These are phyloP conservation scores for Verbena officinalis DNA, from an alignment of 257 asterid species.

Conservation along the genomic window DNA sequence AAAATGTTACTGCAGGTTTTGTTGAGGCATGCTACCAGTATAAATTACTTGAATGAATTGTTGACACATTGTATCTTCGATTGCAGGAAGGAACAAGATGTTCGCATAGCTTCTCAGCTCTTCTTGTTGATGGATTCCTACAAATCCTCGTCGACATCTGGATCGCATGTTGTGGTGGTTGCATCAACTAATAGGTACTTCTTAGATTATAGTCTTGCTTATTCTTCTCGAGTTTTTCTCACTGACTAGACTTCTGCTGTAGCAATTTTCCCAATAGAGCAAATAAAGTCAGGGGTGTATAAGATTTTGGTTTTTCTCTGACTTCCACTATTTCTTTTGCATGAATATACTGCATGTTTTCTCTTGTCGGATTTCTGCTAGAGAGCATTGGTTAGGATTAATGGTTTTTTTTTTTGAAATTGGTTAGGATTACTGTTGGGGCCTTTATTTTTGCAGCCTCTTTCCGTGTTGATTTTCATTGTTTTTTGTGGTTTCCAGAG, in stretches of 20 bases:
- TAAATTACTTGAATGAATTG: slow-evolving; percentile 7
- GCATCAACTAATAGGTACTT: slow-evolving; percentile 93
- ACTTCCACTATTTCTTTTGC: not conserved
- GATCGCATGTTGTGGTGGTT: slow-evolving; percentile 79
- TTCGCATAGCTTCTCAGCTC: slow-evolving; percentile 86
- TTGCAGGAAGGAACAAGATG: slow-evolving; percentile 84
- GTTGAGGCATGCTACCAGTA: slow-evolving; percentile 6
- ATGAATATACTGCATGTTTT: not conserved
- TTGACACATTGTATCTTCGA: slow-evolving; percentile 20
- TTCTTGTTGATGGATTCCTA: slow-evolving; percentile 83
- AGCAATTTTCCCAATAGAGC: not conserved
- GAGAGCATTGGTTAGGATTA: not conserved
- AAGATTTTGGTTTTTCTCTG: not conserved
- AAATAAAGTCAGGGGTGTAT: not conserved
- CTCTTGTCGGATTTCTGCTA: not conserved
- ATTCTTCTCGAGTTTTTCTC: slow-evolving; percentile 19
- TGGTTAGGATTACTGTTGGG: not conserved
- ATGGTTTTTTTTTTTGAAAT: too few relatives aligned
- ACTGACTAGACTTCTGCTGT: not conserved
- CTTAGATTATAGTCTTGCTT: not conserved
- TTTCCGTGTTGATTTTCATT: not conserved
- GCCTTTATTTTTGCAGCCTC: not conserved
- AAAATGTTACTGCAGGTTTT: slow-evolving; percentile 14
- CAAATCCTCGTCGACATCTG: slow-evolving; percentile 47
- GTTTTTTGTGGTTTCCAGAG: not conserved